Evolutionary conservation across 2,329 filamentous ascomycete genomes (phyloP), one percentile per base, ranked within the genome.

Genomic region (Leptosphaerulina australis): DNA sequence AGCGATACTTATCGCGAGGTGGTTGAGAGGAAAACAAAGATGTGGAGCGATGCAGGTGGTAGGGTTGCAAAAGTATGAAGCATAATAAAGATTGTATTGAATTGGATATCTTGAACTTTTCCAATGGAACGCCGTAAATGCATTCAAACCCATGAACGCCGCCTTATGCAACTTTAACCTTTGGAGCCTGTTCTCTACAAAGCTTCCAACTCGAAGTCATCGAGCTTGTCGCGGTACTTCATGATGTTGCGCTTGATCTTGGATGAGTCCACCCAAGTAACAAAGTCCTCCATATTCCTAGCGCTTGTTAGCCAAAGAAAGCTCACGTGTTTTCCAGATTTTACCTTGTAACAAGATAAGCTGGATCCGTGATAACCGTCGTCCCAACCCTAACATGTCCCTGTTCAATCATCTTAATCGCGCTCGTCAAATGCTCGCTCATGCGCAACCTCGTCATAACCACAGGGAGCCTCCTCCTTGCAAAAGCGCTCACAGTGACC

Each of bases 211-310:
- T 97, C 93, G 69, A 96, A 97, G 76, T 97, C 93, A 76, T 97
- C 93, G 75, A 97, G 76, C 79, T 96, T 90, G 74, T 97, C 91
- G 64, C 91, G 85, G 72, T 97, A 97, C 76, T 90, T 90, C 84
- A 96, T 87, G 58, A 97, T 96, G 70, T 91, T 94, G 70, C 88
- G 84, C 87, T 96, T 96, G 73, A 97, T 92, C 88, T 97, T 97
- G 75, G 90, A 95, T 53, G 90, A 91, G 66, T 95, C 90, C 8
- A 93, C 88, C 93, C 93, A 97, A 0, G 93, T 97, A 14, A 97
- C 88, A 71, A 95, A 96, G 76, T 97, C 93, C 76, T 97, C 93
- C 82, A 96, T 90, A 54, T 85, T 89, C 59, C 92, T 76, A 37
- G 4, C 10, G 1, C 5, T 5, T 3, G 44, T 62, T 31, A 62